Conservation (phyloP, 1,139 yeast species). For the Geotrichum phurueaensis region DNA sequence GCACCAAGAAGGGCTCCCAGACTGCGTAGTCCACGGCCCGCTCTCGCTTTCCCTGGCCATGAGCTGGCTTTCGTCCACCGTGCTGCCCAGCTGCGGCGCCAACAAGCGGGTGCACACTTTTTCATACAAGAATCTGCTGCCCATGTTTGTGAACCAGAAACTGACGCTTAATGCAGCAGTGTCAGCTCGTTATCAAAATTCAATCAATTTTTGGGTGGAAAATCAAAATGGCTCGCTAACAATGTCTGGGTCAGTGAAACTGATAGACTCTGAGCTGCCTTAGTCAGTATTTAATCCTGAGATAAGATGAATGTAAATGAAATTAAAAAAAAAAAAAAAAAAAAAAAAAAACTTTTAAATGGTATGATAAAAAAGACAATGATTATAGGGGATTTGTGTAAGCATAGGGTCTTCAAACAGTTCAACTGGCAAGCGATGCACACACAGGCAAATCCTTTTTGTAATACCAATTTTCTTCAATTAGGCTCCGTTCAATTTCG, state of each 20-base stretch:
- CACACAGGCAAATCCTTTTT: slow-evolving; percentile 14
- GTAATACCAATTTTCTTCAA: slow-evolving; percentile 18
- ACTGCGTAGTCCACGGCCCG: slow-evolving; percentile 76
- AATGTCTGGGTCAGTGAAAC: slow-evolving; percentile 22
- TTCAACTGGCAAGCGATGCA: neutral
- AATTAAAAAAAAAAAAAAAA: neutral
- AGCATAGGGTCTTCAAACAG: neutral
- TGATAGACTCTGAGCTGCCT: slow-evolving; percentile 5
- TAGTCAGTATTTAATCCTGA: neutral
- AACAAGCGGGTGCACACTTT: slow-evolving; percentile 32
- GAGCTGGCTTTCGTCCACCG: slow-evolving; percentile 41
- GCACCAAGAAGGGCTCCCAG: slow-evolving; percentile 52
- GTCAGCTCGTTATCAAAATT: slow-evolving; percentile 16
- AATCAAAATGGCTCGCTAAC: slow-evolving; percentile 28
- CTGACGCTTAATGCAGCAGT: slow-evolving; percentile 29
- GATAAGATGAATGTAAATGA: neutral
- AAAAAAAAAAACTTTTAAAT: neutral
- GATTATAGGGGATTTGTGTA: neutral
- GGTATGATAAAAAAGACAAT: neutral
- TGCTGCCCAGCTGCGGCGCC: slow-evolving; percentile 19
- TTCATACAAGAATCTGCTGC: slow-evolving; percentile 47
- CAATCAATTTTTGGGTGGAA: slow-evolving; percentile 32
- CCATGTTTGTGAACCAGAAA: slow-evolving; percentile 39
- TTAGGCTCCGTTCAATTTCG: slow-evolving; percentile 28
- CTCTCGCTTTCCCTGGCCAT: slow-evolving; percentile 55